phyloP scores from a whole-genome alignment of 2,329 filamentous ascomycete species.

The Hypocreales sp. region DNA sequence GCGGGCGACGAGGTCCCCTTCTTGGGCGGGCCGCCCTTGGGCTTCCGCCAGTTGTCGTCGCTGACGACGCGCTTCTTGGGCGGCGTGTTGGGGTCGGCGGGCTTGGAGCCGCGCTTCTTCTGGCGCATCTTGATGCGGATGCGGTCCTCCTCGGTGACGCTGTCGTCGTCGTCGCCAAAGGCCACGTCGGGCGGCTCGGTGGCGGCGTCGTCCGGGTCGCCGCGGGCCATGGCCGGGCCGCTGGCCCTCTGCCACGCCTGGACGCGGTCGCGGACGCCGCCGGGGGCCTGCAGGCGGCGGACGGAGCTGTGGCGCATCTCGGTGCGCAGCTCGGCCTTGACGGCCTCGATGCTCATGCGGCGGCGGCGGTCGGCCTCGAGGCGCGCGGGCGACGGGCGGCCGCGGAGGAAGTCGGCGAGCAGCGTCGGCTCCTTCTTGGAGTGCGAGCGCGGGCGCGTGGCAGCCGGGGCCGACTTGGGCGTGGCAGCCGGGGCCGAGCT shows the following conservation, averaged over 20 bases:
- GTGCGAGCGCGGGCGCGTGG: constrained; percentile 18
- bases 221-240: constrained; percentile 43
- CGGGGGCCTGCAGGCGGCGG: constrained; percentile 43
- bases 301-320: constrained; percentile 45
- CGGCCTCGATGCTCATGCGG: constrained; percentile 42
- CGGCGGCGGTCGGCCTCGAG: constrained; percentile 33
- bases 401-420: constrained; percentile 40
- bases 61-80: constrained; percentile 89
- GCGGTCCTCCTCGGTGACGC: constrained; percentile 45
- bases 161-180: constrained; percentile 41
- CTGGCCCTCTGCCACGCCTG: constrained; percentile 74
- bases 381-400: constrained; percentile 39
- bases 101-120: constrained; percentile 22
- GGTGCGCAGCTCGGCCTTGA: constrained; percentile 34
- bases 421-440: constrained; percentile 30
- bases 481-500: constrained; percentile 10
- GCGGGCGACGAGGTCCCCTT: constrained; percentile 9
- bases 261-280: constrained; percentile 63
- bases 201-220: constrained; percentile 33
- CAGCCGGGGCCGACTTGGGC: constrained; percentile 27
- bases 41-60: constrained; percentile 75
- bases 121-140: constrained; percentile 39
- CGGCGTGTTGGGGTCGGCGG: constrained; percentile 27
- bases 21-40: constrained; percentile 28
- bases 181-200: constrained; percentile 47